Base-by-base conservation (phyloP, 768 basidiomycete species). In the Dioszegia aurantiaca region DNA sequence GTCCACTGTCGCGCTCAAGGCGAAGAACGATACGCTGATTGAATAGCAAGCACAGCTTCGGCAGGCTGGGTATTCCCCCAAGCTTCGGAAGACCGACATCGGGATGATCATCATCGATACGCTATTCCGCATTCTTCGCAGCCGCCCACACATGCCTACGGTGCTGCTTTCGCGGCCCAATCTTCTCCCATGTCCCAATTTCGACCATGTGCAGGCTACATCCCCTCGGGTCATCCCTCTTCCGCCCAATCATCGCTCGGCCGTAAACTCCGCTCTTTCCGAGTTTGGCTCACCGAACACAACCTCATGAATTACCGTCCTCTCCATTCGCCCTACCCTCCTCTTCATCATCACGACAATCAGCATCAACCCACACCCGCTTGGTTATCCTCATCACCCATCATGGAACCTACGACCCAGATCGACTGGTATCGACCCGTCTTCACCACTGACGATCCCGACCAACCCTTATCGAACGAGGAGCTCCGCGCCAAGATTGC, bases 231-330 rank as follows among this genome's bases (percentile, higher is more conserved):
- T 5, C 6, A 42, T 17, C 6, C 9, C 9, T 9, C 10, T 9
- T 37, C 17, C 19, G 16, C 9, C 14, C 40, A 42, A n/a, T 42
- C 40, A 42, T 42, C 40, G 9, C 21, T 21, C 14, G 40, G 14
- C 44, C 44, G 44, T 9, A 27, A 8, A 17, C 19, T 45, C 12
- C 4, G n/a, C 11, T 24, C 23, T 16, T 16, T 47, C 3, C 46
- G 46, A 9, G 30, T 31, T 4, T 47, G 46, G 46, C 28, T 47
- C 27, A 47, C 9, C 24, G 46, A 47, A 19, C 46, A 47, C 28
- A 47, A 47, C 24, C 26, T 47, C 46, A 47, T 47, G 27, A 26
- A 19, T 14, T 47, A 47, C n/a, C 46, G n/a, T 9, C 46, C 46
- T 12, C 31, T 31, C 19, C 4, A 6, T 9, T 37, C 9, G 9